A percentile compares a stretch with the other conserved stretches of the same genome.
Evolutionary conservation across 2,329 filamentous ascomycete genomes (phyloP).

Genomic region (Trichoderma cornu-damae): DNA sequence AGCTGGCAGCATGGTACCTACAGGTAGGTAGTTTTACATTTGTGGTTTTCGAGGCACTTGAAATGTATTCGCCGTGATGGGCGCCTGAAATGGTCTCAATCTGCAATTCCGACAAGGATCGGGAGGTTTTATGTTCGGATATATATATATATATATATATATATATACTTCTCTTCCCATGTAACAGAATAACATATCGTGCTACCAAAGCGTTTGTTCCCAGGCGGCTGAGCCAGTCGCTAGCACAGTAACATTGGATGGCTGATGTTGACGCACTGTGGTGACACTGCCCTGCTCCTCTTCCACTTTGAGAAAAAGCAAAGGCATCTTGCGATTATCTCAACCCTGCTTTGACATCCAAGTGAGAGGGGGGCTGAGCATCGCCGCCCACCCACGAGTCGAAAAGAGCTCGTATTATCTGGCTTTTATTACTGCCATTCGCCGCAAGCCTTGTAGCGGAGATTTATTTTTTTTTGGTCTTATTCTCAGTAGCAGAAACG

Average conservation of each 20-base stretch:
- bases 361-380: background rate
- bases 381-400: background rate
- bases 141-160: no score
- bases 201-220: background rate
- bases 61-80: background rate
- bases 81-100: background rate
- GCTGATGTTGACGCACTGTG: conserved; percentile 18
- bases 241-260: background rate
- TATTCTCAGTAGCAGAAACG: background rate
- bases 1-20: no score
- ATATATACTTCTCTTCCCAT: background rate
- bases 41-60: no score
- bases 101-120: background rate
- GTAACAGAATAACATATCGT: no score
- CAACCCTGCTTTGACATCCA: background rate
- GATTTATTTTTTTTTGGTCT: background rate
- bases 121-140: background rate
- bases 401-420: background rate
- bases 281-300: conserved; percentile 8
- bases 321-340: background rate
- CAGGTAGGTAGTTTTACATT: no score
- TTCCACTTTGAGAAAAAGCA: conserved; percentile 11
- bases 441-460: background rate
- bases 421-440: background rate
- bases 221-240: no score